Conservation (phyloP, 78 protist species). For the Cavenderia fasciculata region DNA sequence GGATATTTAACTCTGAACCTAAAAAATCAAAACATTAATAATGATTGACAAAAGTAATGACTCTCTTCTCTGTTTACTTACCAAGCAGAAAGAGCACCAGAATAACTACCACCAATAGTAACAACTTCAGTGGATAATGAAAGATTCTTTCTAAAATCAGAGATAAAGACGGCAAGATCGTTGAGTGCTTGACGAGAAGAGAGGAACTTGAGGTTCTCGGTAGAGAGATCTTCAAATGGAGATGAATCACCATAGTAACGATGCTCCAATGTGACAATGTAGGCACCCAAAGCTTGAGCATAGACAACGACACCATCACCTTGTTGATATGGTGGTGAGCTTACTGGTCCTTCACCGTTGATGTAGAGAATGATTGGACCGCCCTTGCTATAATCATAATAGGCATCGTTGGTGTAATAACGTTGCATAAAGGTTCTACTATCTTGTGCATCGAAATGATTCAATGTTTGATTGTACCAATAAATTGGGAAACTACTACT, state of each 20-base stretch:
- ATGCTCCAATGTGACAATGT: conserved; percentile 89
- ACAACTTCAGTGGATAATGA: background rate
- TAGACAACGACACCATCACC: conserved; percentile 35
- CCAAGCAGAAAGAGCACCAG: conserved; percentile 75
- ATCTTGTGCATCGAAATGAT: conserved; percentile 46
- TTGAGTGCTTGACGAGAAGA: conserved; percentile 82
- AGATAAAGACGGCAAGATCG: conserved; percentile 49
- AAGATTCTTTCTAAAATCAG: background rate
- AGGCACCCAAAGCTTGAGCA: conserved; percentile 49
- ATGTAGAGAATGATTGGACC: conserved; percentile 70
- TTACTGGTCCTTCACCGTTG: conserved; percentile 75
- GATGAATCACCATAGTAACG: conserved; percentile 88
- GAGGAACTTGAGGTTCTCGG: conserved; percentile 83
- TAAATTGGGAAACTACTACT: background rate
- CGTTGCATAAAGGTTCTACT: conserved; percentile 32
- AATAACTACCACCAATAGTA: conserved; percentile 59
- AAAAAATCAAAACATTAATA: background rate
- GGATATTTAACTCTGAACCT: conserved; percentile 73
- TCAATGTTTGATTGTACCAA: conserved; percentile 46
- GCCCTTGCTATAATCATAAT: conserved; percentile 23
- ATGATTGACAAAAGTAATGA: background rate
- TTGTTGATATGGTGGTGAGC: conserved; percentile 15
- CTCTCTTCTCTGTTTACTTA: no score
- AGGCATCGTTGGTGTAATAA: conserved; percentile 39
- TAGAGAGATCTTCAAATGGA: conserved; percentile 68